phyloP scores from a whole-genome alignment of 2,329 filamentous ascomycete species.

The Grosmannia penicillata region DNA sequence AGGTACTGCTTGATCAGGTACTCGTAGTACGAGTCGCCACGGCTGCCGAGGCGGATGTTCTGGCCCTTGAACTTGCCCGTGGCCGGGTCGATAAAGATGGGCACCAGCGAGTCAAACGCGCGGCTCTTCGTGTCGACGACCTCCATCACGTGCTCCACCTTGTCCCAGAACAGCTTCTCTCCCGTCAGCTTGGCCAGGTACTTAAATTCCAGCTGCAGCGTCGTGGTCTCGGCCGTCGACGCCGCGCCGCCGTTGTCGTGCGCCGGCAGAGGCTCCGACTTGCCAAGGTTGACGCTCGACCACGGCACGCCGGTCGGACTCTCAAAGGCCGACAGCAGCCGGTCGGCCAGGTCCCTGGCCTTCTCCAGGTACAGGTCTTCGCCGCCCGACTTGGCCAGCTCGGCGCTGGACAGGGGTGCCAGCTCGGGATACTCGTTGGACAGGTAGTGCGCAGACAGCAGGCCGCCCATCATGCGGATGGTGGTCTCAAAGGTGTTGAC shows the following conservation, averaged over 20 bases:
- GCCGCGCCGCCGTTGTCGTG: slow-evolving; percentile 78
- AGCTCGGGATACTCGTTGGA: slow-evolving; percentile 69
- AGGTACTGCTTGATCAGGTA: slow-evolving; percentile 98
- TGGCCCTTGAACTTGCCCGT: slow-evolving; percentile 64
- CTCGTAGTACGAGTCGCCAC: slow-evolving; percentile 96
- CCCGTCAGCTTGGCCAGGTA: slow-evolving; percentile 91
- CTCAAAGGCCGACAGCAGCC: slow-evolving; percentile 76
- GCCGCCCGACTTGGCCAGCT: slow-evolving; percentile 49
- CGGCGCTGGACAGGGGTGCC: slow-evolving; percentile 58
- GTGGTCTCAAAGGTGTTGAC: slow-evolving; percentile 98
- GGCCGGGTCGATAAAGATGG: slow-evolving; percentile 77
- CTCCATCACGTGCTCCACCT: slow-evolving; percentile 81
- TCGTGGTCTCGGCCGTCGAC: slow-evolving; percentile 86
- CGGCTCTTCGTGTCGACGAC: slow-evolving; percentile 72
- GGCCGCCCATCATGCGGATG: slow-evolving; percentile 88
- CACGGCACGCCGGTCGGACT: slow-evolving; percentile 76
- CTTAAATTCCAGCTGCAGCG: slow-evolving; percentile 89
- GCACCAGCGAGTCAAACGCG: slow-evolving; percentile 68
- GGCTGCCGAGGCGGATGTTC: slow-evolving; percentile 83
- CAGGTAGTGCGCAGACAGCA: slow-evolving; percentile 90
- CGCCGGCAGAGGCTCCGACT: slow-evolving; percentile 59
- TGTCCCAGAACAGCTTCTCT: slow-evolving; percentile 84
- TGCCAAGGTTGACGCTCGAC: slow-evolving; percentile 78
- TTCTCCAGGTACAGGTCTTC: slow-evolving; percentile 95
- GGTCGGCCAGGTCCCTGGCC: slow-evolving; percentile 80